phyloP scores from a whole-genome alignment of 108 stramenopile species.

The Bacterosira constricta region DNA sequence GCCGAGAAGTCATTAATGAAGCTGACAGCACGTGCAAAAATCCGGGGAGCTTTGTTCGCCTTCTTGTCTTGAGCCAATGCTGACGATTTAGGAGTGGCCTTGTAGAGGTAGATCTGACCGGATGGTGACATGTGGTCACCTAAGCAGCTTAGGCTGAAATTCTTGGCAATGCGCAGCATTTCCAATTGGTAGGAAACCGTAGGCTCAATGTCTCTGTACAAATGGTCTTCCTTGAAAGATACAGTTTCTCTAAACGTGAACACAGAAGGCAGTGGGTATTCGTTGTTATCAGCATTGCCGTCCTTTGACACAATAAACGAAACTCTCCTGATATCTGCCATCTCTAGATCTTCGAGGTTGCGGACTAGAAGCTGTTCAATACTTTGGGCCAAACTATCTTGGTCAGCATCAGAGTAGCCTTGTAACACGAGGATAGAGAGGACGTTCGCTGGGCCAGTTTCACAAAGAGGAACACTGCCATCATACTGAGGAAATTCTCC shows the following conservation, averaged over 20 bases:
- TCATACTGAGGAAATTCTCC: conserved; percentile 64
- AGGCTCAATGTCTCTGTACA: conserved; percentile 95
- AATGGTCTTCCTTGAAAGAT: conserved; percentile 87
- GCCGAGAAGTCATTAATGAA: conserved; percentile 79
- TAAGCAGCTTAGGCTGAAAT: conserved; percentile 87
- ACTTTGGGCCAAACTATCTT: conserved; percentile 50
- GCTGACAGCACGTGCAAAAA: conserved; percentile 87
- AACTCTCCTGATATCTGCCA: conserved; percentile 82
- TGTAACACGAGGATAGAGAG: conserved; percentile 83
- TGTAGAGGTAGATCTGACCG: conserved; percentile 94
- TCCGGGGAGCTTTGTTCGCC: conserved; percentile 74
- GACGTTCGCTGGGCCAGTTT: conserved; percentile 78
- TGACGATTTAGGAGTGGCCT: conserved; percentile 78
- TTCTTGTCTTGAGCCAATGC: conserved; percentile 84
- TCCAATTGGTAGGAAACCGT: conserved; percentile 91
- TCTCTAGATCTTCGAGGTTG: conserved; percentile 50
- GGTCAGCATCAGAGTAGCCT: conserved; percentile 42
- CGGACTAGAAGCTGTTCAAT: conserved; percentile 57
- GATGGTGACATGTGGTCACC: conserved; percentile 78
- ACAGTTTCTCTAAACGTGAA: conserved; percentile 89
- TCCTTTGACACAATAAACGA: conserved; percentile 69
- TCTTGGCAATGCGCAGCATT: conserved; percentile 79
- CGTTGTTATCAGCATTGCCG: conserved; percentile 29
- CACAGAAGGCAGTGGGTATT: conserved; percentile 75
- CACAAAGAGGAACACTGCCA: conserved; percentile 37